Percentiles rank a stretch among this genome's conserved stretches.
Evolutionary conservation across 768 basidiomycete genomes (phyloP).

Genomic region (Multifurca ochricompacta): DNA sequence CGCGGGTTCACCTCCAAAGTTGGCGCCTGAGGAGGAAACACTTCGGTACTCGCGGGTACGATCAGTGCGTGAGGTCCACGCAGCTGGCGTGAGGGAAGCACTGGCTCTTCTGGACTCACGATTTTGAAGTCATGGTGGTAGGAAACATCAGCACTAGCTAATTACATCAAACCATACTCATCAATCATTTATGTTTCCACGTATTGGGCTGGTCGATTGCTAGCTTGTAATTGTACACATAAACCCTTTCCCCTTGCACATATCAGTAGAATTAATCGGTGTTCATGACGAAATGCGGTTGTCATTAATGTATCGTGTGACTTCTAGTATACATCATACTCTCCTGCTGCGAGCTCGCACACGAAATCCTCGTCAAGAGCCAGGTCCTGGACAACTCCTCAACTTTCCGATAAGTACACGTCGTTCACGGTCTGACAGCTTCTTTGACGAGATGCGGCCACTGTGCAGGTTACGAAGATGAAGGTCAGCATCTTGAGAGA

Average conservation of each 20-base stretch:
- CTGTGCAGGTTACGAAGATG: slow-evolving; percentile 39
- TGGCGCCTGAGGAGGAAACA: slow-evolving; percentile 55
- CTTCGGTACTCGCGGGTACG: slow-evolving; percentile 51
- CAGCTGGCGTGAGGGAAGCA: slow-evolving; percentile 69
- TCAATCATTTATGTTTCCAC: not conserved
- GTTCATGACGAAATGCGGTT: not conserved
- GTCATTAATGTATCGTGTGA: slow-evolving; percentile 1
- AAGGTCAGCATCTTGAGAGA: slow-evolving; percentile 39
- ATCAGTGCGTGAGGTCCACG: slow-evolving; percentile 55
- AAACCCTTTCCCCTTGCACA: not conserved
- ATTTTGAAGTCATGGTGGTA: slow-evolving; percentile 20
- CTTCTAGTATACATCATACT: not conserved
- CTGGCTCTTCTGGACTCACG: slow-evolving; percentile 59
- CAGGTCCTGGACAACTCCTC: slow-evolving; percentile 38
- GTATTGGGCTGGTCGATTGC: slow-evolving; percentile 2
- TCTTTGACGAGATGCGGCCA: slow-evolving; percentile 18
- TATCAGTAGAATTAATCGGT: slow-evolving; percentile 3
- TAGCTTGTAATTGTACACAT: slow-evolving; percentile 8
- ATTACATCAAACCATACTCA: not conserved
- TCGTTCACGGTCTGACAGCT: slow-evolving; percentile 29
- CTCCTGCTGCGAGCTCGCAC: not conserved
- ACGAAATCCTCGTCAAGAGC: slow-evolving; percentile 21
- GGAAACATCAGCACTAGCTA: not conserved
- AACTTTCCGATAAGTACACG: slow-evolving; percentile 35
- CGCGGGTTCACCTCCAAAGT: slow-evolving; percentile 38